Evolutionary conservation across 2,329 filamentous ascomycete species (phyloP).

Genomic region (Hirsutella minnesotensis): DNA sequence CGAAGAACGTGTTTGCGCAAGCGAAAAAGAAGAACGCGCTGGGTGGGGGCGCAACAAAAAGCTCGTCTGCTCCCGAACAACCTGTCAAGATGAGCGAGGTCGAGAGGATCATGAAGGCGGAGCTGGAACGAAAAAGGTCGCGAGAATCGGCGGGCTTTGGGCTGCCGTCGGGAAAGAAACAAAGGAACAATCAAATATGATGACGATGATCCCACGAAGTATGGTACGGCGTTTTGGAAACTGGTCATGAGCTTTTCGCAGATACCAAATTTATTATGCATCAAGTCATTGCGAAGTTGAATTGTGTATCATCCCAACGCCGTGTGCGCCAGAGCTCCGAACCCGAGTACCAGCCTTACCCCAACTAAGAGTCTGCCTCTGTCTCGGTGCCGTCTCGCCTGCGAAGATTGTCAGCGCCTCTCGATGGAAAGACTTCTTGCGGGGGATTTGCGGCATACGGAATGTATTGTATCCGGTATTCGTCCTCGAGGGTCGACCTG

Average conservation of each 20-base stretch:
- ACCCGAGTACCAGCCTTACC: not conserved
- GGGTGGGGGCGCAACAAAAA: slow-evolving; percentile 43
- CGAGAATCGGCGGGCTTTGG: slow-evolving; percentile 34
- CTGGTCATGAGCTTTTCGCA: not conserved
- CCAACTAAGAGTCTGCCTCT: slow-evolving; percentile 30
- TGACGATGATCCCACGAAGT: slow-evolving; percentile 1
- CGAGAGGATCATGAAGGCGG: slow-evolving; percentile 80
- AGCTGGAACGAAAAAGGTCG: slow-evolving; percentile 58
- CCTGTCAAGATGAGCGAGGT: slow-evolving; percentile 81
- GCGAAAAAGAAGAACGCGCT: slow-evolving; percentile 66
- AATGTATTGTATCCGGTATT: slow-evolving; percentile 53
- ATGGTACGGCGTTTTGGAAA: slow-evolving; percentile 5
- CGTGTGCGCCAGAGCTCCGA: slow-evolving; percentile 15
- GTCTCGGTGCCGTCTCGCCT: slow-evolving; percentile 46
- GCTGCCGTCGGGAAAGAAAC: slow-evolving; percentile 40
- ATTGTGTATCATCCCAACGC: slow-evolving; percentile 14
- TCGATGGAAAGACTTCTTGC: slow-evolving; percentile 27
- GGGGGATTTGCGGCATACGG: slow-evolving; percentile 39
- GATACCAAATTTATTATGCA: slow-evolving; percentile 6
- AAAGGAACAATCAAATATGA: slow-evolving; percentile 22
- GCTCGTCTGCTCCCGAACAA: slow-evolving; percentile 41
- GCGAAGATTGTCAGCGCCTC: slow-evolving; percentile 4
- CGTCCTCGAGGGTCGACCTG: slow-evolving; percentile 46
- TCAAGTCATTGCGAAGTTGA: not conserved
- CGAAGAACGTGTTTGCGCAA: slow-evolving; percentile 64